A percentile compares a stretch with the other conserved stretches of the same genome.
These are phyloP conservation scores for Starmerella vaccinii DNA, from an alignment of 805 yeast species.

Conservation along the genomic window DNA sequence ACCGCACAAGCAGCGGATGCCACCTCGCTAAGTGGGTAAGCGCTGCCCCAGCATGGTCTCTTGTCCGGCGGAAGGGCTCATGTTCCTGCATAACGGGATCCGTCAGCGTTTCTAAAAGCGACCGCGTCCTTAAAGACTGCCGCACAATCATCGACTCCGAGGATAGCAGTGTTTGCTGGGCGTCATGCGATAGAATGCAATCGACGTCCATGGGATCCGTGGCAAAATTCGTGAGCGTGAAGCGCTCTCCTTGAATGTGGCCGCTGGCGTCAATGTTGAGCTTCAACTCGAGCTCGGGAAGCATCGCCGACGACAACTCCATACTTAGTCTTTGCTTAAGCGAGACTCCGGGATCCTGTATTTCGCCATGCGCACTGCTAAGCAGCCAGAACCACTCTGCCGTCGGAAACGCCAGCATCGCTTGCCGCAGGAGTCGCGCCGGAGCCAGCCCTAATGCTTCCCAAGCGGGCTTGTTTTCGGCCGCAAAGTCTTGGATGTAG, in stretches of 20 bases:
- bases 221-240: slow-evolving; percentile 4
- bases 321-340: neutral
- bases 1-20: slow-evolving; percentile 10
- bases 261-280: neutral
- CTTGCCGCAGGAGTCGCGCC: slow-evolving; percentile 55
- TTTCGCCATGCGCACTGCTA: slow-evolving; percentile 51
- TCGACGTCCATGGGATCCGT: neutral
- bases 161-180: neutral
- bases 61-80: neutral
- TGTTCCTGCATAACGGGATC: slow-evolving; percentile 11
- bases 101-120: slow-evolving; percentile 5
- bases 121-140: slow-evolving; percentile 3
- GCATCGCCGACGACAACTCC: neutral
- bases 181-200: slow-evolving; percentile 1
- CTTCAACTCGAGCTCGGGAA: slow-evolving; percentile 1
- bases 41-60: slow-evolving; percentile 15
- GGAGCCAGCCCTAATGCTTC: slow-evolving; percentile 43
- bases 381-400: slow-evolving; percentile 77
- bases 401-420: slow-evolving; percentile 80
- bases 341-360: neutral
- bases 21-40: slow-evolving; percentile 13
- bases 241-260: neutral
- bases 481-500: slow-evolving; percentile 68
- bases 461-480: slow-evolving; percentile 24
- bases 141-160: slow-evolving; percentile 5